Evolutionary conservation across 495 filamentous ascomycete species (phyloP).

Genomic region (Baudoinia panamericana): DNA sequence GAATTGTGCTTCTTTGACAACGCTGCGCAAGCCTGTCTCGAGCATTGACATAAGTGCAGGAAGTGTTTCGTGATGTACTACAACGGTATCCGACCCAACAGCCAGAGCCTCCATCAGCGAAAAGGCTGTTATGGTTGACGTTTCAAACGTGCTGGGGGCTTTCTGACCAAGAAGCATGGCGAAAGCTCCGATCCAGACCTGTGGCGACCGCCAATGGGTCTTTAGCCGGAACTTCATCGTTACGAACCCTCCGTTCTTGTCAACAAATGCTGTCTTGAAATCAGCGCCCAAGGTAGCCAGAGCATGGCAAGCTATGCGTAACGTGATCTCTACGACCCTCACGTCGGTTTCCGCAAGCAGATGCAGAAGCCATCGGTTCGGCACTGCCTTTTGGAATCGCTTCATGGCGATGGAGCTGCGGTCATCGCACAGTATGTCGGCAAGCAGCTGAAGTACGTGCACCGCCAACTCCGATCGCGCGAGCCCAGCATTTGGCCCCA

Average conservation of each 20-base stretch:
- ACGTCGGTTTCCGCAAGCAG: constrained; percentile 78
- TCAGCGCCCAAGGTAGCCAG: constrained; percentile 61
- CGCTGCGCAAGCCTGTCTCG: constrained; percentile 59
- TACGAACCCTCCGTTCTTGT: constrained; percentile 72
- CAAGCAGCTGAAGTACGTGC: constrained; percentile 67
- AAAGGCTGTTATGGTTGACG: constrained; percentile 49
- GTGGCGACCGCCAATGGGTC: constrained; percentile 76
- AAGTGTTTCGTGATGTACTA: constrained; percentile 66
- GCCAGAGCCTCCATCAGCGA: constrained; percentile 59
- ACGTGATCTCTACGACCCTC: constrained; percentile 66
- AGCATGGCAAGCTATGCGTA: constrained; percentile 76
- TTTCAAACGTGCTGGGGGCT: constrained; percentile 50
- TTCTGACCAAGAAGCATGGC: constrained; percentile 77
- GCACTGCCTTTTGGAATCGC: constrained; percentile 88
- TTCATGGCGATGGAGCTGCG: constrained; percentile 50
- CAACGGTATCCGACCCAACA: constrained; percentile 38
- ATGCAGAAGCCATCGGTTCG: constrained; percentile 73
- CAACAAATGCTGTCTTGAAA: constrained; percentile 73
- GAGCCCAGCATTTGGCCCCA: constrained; percentile 7
- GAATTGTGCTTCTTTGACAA: constrained; percentile 41
- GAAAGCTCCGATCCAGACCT: constrained; percentile 82
- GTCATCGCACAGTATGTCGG: constrained; percentile 66
- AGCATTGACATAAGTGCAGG: constrained; percentile 78
- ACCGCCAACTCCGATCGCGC: constrained; percentile 47
- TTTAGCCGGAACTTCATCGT: constrained; percentile 71